Evolutionary conservation across 768 basidiomycete genomes (phyloP).

Genomic region (Amanita inopinata): DNA sequence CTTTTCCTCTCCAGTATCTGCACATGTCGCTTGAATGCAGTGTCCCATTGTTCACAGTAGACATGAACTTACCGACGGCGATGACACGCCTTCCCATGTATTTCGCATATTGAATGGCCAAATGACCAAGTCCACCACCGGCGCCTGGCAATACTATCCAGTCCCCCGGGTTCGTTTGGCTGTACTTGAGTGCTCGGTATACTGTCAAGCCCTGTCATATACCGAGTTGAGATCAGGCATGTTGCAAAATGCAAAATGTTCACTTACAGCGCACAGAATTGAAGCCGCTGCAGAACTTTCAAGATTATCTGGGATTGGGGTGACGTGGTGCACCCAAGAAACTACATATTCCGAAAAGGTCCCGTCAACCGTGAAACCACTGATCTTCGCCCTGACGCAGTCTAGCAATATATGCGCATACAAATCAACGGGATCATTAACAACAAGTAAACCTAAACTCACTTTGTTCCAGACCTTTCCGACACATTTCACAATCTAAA

Average conservation of each 20-base stretch:
- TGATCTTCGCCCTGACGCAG: constrained; percentile 48
- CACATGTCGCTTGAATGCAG: not conserved
- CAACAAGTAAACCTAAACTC: constrained; percentile 12
- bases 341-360: constrained; percentile 21
- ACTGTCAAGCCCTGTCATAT: constrained; percentile 62
- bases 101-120: constrained; percentile 72
- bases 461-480: constrained; percentile 71
- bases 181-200: constrained; percentile 77
- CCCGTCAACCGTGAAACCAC: constrained; percentile 2
- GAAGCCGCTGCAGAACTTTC: constrained; percentile 62
- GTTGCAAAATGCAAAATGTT: not conserved
- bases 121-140: constrained; percentile 74
- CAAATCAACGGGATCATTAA: not conserved
- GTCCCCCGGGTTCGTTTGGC: constrained; percentile 54
- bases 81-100: constrained; percentile 73
- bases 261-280: constrained; percentile 64
- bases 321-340: constrained; percentile 66
- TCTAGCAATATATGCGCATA: constrained; percentile 23
- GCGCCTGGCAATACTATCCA: constrained; percentile 74
- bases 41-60: not conserved
- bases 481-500: constrained; percentile 66
- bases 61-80: constrained; percentile 42
- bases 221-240: not conserved
- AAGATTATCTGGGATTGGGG: constrained; percentile 66
- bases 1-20: constrained; percentile 72